Conservation (phyloP, 2,329 filamentous ascomycete species). For the Paraphaeosphaeria minitans region DNA sequence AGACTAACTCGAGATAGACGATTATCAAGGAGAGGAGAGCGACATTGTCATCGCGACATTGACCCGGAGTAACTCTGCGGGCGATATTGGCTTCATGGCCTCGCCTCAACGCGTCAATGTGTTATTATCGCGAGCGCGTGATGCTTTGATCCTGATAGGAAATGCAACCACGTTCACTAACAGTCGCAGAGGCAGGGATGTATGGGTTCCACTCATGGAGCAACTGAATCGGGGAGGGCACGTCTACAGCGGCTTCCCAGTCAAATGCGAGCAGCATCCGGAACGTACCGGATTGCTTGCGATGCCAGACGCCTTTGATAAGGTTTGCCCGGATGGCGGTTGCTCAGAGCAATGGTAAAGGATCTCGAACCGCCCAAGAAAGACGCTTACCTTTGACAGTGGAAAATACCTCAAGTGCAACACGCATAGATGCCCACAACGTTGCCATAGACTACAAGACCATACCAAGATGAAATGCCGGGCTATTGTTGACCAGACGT, state of each 20-base stretch:
- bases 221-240: conserved; percentile 56
- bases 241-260: conserved; percentile 50
- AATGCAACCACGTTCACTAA: conserved; percentile 70
- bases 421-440: conserved; percentile 62
- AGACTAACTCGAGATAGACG: conserved; percentile 56
- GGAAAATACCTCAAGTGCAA: conserved; percentile 60
- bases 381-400: conserved; percentile 45
- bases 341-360: conserved; percentile 67
- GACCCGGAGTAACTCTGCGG: conserved; percentile 66
- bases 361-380: background rate
- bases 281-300: conserved; percentile 53
- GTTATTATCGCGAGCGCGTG: conserved; percentile 68
- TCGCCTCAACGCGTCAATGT: conserved; percentile 72
- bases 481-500: conserved; percentile 53
- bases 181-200: conserved; percentile 60
- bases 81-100: conserved; percentile 73
- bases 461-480: conserved; percentile 62
- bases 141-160: conserved; percentile 71
- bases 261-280: conserved; percentile 43
- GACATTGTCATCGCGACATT: conserved; percentile 73
- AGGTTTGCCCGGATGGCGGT: conserved; percentile 70
- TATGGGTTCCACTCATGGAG: conserved; percentile 65
- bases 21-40: conserved; percentile 79
- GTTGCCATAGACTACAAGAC: conserved; percentile 67
- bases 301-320: conserved; percentile 63